Conservation (phyloP, 1,139 yeast genomes). For the Groenewaldozyma auringiensis region DNA sequence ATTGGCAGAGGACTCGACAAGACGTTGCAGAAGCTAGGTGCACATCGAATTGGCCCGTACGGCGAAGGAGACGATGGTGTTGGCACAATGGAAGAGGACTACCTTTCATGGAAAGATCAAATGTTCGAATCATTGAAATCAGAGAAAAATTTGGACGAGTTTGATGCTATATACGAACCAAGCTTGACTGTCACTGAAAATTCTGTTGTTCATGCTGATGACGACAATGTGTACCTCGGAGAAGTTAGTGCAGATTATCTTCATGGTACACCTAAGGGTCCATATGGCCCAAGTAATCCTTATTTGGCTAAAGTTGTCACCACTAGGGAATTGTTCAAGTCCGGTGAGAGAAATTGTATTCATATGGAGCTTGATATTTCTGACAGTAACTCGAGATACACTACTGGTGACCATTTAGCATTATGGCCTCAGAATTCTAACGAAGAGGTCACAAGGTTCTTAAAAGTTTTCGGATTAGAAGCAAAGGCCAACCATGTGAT, state of each 20-base stretch:
- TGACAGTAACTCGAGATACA: conserved; percentile 66
- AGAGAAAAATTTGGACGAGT: conserved; percentile 62
- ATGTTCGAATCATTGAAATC: conserved; percentile 61
- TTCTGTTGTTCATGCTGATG: conserved; percentile 28
- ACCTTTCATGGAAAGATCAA: conserved; percentile 82
- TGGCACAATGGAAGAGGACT: conserved; percentile 94
- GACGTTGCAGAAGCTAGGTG: conserved; percentile 55
- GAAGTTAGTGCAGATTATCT: conserved; percentile 72
- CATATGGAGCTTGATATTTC: conserved; percentile 85
- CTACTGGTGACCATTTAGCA: conserved; percentile 95
- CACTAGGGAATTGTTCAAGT: conserved; percentile 64
- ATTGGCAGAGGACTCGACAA: conserved; percentile 58
- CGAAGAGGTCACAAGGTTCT: conserved; percentile 60
- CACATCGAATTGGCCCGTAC: conserved; percentile 57
- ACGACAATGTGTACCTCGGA: conserved; percentile 60
- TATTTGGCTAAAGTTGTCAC: conserved; percentile 59
- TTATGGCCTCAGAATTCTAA: conserved; percentile 88
- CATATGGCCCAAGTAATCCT: conserved; percentile 80
- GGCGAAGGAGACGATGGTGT: conserved; percentile 95
- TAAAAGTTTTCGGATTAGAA: conserved; percentile 54
- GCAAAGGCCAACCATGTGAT: conserved; percentile 51
- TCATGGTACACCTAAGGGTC: conserved; percentile 27
- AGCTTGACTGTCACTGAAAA: conserved; percentile 43
- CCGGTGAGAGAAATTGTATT: conserved; percentile 67
- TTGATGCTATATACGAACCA: conserved; percentile 72